phyloP scores from a whole-genome alignment of 306 rosid genomes.

The Albizia julibrissin region DNA sequence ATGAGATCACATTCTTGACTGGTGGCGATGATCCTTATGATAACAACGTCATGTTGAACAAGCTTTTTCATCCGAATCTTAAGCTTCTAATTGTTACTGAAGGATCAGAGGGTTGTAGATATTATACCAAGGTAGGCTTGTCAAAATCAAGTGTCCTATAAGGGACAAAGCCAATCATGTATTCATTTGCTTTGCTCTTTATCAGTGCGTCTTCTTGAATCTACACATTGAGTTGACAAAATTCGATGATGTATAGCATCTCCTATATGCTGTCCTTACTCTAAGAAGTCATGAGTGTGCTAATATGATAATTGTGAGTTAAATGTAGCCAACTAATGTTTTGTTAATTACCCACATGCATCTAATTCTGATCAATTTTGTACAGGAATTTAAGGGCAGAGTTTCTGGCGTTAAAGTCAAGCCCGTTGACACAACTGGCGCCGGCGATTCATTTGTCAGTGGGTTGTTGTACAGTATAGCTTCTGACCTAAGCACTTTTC shows the following conservation, averaged over 20 bases:
- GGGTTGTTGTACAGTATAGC: constrained; percentile 73
- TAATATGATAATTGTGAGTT: background rate
- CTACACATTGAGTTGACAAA: background rate
- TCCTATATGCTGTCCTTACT: background rate
- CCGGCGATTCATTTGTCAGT: constrained; percentile 94
- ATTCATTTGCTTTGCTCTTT: constrained; percentile 11
- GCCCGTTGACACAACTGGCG: constrained; percentile 91
- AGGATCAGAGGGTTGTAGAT: constrained; percentile 81
- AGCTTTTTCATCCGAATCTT: constrained; percentile 74
- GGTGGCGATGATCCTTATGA: constrained; percentile 73
- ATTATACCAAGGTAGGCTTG: constrained; percentile 66
- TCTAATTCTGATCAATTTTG: constrained; percentile 26
- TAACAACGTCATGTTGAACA: constrained; percentile 67
- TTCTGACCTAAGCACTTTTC: constrained; percentile 53
- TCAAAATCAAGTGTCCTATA: constrained; percentile 4
- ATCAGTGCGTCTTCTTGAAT: background rate
- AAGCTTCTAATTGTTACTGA: constrained; percentile 74
- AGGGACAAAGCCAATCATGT: constrained; percentile 8
- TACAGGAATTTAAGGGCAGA: constrained; percentile 79
- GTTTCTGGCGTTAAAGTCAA: constrained; percentile 74
- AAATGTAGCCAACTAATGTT: background rate
- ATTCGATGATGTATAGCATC: background rate
- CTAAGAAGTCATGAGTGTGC: background rate
- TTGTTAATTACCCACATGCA: background rate
- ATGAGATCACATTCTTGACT: constrained; percentile 72